Evolutionary conservation across 139 green algal species (phyloP).

Genomic region (Picochlorum costavermella): DNA sequence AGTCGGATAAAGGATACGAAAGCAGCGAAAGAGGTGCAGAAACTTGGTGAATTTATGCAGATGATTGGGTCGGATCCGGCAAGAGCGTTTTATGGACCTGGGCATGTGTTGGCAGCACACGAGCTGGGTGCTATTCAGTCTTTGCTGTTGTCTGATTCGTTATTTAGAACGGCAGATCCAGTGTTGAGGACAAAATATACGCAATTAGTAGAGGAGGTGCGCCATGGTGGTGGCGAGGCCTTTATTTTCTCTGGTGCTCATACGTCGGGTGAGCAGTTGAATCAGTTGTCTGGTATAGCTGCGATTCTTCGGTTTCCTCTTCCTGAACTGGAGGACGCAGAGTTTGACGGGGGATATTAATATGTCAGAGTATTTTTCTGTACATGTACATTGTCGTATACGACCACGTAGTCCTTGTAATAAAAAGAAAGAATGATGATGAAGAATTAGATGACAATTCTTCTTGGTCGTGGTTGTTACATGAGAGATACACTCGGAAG

Average conservation of each 20-base stretch:
- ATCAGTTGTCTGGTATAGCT: conserved; percentile 77
- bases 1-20: conserved; percentile 75
- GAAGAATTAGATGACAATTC: no score
- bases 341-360: conserved; percentile 31
- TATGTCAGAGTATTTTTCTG: background rate
- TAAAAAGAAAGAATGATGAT: no score
- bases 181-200: conserved; percentile 48
- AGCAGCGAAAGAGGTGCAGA: conserved; percentile 61
- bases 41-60: conserved; percentile 71
- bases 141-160: conserved; percentile 66
- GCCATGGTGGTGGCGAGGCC: conserved; percentile 61
- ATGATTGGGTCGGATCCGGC: conserved; percentile 66
- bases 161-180: conserved; percentile 75
- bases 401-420: no score
- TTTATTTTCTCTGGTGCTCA: conserved; percentile 78
- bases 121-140: conserved; percentile 67
- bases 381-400: no score
- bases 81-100: conserved; percentile 88
- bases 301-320: conserved; percentile 86
- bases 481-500: conserved; percentile 3
- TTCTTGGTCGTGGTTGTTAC: no score
- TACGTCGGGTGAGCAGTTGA: conserved; percentile 73
- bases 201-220: conserved; percentile 79
- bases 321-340: conserved; percentile 80
- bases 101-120: conserved; percentile 58